Base-by-base conservation (phyloP, 1,284 basidiomycete genomes). In the Austropuccinia psidii region DNA sequence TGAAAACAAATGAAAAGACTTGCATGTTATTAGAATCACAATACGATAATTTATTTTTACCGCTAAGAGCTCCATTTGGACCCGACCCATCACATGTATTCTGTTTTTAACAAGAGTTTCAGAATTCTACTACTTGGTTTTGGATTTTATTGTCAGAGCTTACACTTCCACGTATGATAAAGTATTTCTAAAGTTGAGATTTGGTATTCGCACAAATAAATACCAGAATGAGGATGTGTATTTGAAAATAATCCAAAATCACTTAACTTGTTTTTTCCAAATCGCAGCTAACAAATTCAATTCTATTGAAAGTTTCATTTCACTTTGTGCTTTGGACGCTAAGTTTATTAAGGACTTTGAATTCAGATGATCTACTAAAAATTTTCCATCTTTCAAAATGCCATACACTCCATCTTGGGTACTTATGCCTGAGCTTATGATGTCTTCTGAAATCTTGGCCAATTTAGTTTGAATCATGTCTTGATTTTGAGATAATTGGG, bases 251-350 rank as follows among this genome's bases (percentile, higher is more conserved):
- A 33, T 29, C 27, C 27, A 31, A 31, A 57, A 57, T 2, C 27
- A 27, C 47, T 52, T 41, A 15, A 70, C 67, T 43, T 70, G 67
- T 49, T 70, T 70, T 70, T 60, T 55, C 67, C 67, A 70, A 70
- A 70, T 70, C 47, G 54, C 50, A 19, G 67, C 49, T 27, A 70
- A 29, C 27, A 70, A 47, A 60, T 70, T 39, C 24, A 70, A 60
- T 50, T 70, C 41, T 47, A 70, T 70, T n/a, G 67, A 70, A 45
- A 70, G n/a, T 60, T 60, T 70, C 67, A 70, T 70, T 24, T 70
- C 67, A 47, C 52, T 47, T 37, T 70, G 67, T 33, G 58, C 54
- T 33, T 45, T 33, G 1, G 67, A 52, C 6, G 67, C 67, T 35
- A 60, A 43, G 37, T 60, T 58, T 19, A 43, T 31, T 15, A 60